phyloP scores from a whole-genome alignment of 2,329 filamentous ascomycete genomes.

The Alternaria brassicicola region DNA sequence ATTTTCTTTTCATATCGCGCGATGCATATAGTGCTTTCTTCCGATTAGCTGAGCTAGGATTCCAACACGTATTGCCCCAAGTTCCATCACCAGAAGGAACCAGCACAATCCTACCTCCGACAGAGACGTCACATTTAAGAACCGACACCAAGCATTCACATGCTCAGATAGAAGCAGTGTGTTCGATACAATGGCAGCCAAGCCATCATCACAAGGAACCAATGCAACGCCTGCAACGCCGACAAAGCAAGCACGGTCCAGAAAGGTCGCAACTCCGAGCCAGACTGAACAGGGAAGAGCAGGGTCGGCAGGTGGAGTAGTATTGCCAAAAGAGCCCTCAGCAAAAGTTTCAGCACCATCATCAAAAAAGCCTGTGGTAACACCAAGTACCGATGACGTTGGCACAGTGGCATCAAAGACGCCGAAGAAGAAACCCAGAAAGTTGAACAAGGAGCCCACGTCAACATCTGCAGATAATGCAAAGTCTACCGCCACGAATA shows the following conservation, averaged over 20 bases:
- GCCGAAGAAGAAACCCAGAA: conserved; percentile 34
- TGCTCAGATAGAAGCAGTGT: neutral
- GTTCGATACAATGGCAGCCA: conserved; percentile 29
- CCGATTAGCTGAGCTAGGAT: neutral
- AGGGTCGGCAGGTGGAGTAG: conserved; percentile 39
- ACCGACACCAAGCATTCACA: neutral
- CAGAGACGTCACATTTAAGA: neutral
- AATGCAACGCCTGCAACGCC: conserved; percentile 24
- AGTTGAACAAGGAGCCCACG: conserved; percentile 41
- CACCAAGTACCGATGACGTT: conserved; percentile 13
- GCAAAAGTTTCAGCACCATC: conserved; percentile 14
- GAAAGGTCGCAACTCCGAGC: conserved; percentile 21
- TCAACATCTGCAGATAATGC: conserved; percentile 7
- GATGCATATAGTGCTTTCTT: neutral
- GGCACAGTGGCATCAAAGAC: neutral
- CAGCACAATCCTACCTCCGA: neutral
- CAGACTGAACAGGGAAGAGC: conserved; percentile 23
- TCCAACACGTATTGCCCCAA: neutral
- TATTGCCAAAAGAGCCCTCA: conserved; percentile 19
- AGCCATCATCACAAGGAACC: conserved; percentile 33
- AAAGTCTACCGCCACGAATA: neutral
- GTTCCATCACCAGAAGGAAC: neutral
- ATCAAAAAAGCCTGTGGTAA: conserved; percentile 1
- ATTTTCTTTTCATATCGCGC: neutral
- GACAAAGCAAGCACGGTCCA: conserved; percentile 32